Evolutionary conservation across 1,284 basidiomycete genomes (phyloP).

Genomic region (Ceratobasidium sp.): DNA sequence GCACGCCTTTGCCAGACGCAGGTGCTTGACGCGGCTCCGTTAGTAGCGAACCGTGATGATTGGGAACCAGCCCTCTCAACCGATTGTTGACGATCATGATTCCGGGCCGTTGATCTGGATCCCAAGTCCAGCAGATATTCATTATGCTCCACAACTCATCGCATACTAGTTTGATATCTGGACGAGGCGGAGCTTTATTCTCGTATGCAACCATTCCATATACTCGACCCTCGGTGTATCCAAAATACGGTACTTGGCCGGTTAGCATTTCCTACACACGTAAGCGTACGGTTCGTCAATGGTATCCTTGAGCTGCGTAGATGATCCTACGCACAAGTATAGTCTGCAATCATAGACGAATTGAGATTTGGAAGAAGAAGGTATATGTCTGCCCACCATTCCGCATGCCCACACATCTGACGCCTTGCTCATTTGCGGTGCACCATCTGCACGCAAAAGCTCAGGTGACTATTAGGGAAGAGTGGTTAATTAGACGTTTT

Average conservation of each 20-base stretch:
- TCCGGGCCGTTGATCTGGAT: too few relatives aligned
- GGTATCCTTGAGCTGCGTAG: constrained; percentile 43
- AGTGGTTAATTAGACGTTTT: too few relatives aligned
- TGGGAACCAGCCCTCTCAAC: too few relatives aligned
- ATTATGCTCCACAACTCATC: too few relatives aligned
- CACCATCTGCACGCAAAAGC: not conserved
- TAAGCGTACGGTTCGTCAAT: constrained; percentile 47
- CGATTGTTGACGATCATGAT: too few relatives aligned
- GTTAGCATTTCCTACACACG: constrained; percentile 45
- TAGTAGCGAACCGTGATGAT: too few relatives aligned
- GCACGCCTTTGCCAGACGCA: too few relatives aligned
- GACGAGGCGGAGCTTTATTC: too few relatives aligned
- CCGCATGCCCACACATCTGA: not conserved
- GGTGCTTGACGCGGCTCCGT: too few relatives aligned
- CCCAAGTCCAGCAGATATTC: too few relatives aligned
- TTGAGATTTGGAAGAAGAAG: not conserved
- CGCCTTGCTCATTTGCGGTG: not conserved
- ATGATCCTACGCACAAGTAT: not conserved
- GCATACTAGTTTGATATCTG: too few relatives aligned
- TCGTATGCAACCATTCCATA: too few relatives aligned
- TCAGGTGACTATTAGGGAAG: not conserved
- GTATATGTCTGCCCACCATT: not conserved
- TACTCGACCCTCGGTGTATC: constrained; percentile 26
- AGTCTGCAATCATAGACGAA: not conserved
- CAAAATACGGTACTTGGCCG: constrained; percentile 52